A percentile compares a stretch with the other conserved stretches of the same genome.
phyloP scores from a whole-genome alignment of 1,284 basidiomycete genomes.

The Trametes pubescens region DNA sequence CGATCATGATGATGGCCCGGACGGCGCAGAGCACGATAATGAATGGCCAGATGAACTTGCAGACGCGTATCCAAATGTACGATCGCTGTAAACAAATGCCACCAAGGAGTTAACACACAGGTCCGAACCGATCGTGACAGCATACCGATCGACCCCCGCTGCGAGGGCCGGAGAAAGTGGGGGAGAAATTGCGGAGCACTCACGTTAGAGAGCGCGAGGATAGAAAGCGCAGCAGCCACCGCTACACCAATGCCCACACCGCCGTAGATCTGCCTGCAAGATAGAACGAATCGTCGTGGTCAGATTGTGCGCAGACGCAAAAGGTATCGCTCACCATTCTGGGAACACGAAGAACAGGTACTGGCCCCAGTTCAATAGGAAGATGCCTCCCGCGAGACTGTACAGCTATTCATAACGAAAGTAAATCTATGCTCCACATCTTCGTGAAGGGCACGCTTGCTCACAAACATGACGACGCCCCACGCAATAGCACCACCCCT shows the following conservation, averaged over 20 bases:
- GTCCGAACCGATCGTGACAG: constrained; percentile 1
- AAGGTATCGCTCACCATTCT: constrained; percentile 60
- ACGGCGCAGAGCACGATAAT: constrained; percentile 71
- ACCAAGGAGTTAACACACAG: not conserved
- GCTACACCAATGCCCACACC: constrained; percentile 72
- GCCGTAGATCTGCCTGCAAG: constrained; percentile 74
- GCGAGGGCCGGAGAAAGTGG: constrained; percentile 1
- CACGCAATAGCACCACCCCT: constrained; percentile 80
- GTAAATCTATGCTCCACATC: constrained; percentile 15
- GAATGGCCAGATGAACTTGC: constrained; percentile 79
- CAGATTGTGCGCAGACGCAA: constrained; percentile 7
- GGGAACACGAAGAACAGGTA: constrained; percentile 76
- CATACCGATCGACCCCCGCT: constrained; percentile 6
- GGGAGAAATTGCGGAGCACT: constrained; percentile 39
- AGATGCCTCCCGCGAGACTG: constrained; percentile 73
- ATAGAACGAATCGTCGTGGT: not conserved
- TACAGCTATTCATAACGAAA: constrained; percentile 55
- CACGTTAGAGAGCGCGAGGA: constrained; percentile 75
- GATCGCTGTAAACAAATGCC: constrained; percentile 57
- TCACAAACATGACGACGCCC: constrained; percentile 70
- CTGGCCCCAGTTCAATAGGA: constrained; percentile 71
- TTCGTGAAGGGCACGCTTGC: constrained; percentile 31
- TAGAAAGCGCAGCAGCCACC: constrained; percentile 61
- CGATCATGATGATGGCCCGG: constrained; percentile 78
- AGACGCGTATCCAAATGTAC: constrained; percentile 74